Conservation (phyloP, 2,329 filamentous ascomycete species). For the Colletotrichum spinosum region DNA sequence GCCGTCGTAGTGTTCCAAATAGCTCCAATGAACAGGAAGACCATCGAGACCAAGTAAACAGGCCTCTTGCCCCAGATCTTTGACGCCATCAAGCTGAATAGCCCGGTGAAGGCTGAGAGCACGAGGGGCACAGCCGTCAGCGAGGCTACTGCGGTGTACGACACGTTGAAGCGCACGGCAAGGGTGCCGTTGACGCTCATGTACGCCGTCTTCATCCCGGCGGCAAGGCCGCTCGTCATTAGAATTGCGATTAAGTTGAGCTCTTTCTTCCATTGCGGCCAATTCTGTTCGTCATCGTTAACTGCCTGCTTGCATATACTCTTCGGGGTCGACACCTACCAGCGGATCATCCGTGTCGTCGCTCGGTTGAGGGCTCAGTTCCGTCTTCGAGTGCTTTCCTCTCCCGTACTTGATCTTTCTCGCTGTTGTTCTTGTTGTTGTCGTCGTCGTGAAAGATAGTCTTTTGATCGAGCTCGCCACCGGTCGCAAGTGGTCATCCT, state of each 20-base stretch:
- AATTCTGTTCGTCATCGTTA: constrained; percentile 56
- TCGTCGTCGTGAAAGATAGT: constrained; percentile 48
- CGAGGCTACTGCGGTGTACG: constrained; percentile 60
- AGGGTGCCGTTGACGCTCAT: constrained; percentile 60
- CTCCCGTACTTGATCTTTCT: constrained; percentile 60
- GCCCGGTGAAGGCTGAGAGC: constrained; percentile 58
- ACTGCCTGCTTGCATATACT: background rate
- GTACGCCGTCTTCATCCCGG: constrained; percentile 66
- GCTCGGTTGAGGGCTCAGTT: constrained; percentile 67
- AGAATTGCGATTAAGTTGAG: constrained; percentile 61
- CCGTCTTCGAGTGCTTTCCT: constrained; percentile 55
- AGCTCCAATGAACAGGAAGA: constrained; percentile 60
- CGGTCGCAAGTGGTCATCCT: constrained; percentile 38
- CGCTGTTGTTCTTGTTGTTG: constrained; percentile 37
- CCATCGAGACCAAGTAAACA: constrained; percentile 60
- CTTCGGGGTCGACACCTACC: constrained; percentile 51
- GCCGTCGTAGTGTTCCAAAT: constrained; percentile 62
- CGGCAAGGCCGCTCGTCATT: constrained; percentile 57
- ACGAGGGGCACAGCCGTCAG: constrained; percentile 66
- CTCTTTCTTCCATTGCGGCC: constrained; percentile 66
- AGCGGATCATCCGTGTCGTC: constrained; percentile 66
- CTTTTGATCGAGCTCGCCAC: constrained; percentile 50
- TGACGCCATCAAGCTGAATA: constrained; percentile 55
- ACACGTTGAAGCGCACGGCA: constrained; percentile 54
- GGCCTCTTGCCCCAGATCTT: constrained; percentile 65